Conservation (phyloP, 2,329 filamentous ascomycete genomes). For the Hypoxylon sp. region DNA sequence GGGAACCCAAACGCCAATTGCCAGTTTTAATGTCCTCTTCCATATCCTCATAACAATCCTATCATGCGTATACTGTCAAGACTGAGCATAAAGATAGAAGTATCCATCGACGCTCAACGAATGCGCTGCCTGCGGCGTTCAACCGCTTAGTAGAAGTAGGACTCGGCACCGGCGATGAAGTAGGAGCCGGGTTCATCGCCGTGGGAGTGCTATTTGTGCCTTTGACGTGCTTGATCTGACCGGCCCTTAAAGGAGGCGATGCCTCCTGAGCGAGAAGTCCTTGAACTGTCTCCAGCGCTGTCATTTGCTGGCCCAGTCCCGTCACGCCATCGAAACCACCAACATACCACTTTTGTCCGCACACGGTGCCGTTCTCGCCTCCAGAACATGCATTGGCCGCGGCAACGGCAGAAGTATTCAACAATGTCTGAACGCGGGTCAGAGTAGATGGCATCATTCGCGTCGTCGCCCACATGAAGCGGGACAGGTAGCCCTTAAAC, state of each 20-base stretch:
- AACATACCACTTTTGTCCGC: conserved; percentile 73
- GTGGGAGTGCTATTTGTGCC: conserved; percentile 16
- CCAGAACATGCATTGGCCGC: conserved; percentile 70
- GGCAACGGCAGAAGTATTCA: conserved; percentile 66
- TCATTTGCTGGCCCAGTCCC: conserved; percentile 74
- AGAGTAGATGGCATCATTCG: conserved; percentile 68
- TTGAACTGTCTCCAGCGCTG: conserved; percentile 72
- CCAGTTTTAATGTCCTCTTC: conserved; percentile 18
- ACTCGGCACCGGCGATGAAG: conserved; percentile 10
- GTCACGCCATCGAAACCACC: conserved; percentile 66
- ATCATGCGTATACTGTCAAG: conserved; percentile 18
- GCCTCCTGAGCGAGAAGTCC: conserved; percentile 64
- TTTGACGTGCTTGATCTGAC: conserved; percentile 61
- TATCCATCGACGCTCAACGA: conserved; percentile 12
- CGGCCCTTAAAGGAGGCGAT: conserved; percentile 60
- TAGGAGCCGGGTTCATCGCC: conserved; percentile 13
- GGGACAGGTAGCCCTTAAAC: conserved; percentile 76
- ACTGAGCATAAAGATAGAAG: conserved; percentile 8
- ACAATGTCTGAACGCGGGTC: conserved; percentile 59
- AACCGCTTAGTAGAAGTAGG: conserved; percentile 9
- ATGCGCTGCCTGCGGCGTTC: conserved; percentile 3
- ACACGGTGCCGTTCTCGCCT: conserved; percentile 63
- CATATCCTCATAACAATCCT: conserved; percentile 10
- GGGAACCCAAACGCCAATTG: conserved; percentile 31
- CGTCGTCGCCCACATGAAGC: conserved; percentile 72